phyloP scores from a whole-genome alignment of 1,284 basidiomycete genomes.

The Pascua guehoae region DNA sequence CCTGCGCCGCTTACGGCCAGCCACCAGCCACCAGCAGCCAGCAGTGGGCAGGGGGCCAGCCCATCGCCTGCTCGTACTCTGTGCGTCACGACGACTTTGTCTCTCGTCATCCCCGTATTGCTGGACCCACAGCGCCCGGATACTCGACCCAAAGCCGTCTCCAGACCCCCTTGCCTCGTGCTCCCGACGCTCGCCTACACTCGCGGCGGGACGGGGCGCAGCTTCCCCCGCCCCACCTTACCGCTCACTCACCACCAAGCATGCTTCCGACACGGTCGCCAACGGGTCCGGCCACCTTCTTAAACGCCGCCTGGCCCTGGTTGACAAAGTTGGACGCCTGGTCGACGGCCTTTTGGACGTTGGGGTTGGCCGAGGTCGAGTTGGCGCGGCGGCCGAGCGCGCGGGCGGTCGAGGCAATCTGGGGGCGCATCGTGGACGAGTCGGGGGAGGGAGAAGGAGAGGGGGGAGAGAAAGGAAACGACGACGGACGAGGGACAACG shows the following conservation, averaged over 20 bases:
- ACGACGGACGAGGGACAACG: not conserved
- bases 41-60: no score
- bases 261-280: slow-evolving; percentile 42
- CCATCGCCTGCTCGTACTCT: no score
- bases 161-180: no score
- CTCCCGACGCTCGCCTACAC: no score
- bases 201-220: no score
- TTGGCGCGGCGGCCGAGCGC: slow-evolving; percentile 16
- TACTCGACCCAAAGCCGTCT: no score
- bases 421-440: slow-evolving; percentile 17
- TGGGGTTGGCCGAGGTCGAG: slow-evolving; percentile 31
- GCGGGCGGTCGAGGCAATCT: slow-evolving; percentile 15
- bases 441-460: slow-evolving; percentile 4
- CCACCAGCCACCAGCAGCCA: no score
- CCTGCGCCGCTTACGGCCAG: no score
- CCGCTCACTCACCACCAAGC: slow-evolving; percentile 45
- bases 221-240: not conserved
- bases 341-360: slow-evolving; percentile 45
- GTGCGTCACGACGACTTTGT: no score
- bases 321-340: slow-evolving; percentile 35
- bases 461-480: not conserved
- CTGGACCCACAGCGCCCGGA: no score
- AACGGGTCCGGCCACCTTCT: slow-evolving; percentile 46
- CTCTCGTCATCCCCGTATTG: no score
- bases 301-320: slow-evolving; percentile 29